phyloP scores from a whole-genome alignment of 2,329 filamentous ascomycete genomes.

The Alternaria angustiovoidea region DNA sequence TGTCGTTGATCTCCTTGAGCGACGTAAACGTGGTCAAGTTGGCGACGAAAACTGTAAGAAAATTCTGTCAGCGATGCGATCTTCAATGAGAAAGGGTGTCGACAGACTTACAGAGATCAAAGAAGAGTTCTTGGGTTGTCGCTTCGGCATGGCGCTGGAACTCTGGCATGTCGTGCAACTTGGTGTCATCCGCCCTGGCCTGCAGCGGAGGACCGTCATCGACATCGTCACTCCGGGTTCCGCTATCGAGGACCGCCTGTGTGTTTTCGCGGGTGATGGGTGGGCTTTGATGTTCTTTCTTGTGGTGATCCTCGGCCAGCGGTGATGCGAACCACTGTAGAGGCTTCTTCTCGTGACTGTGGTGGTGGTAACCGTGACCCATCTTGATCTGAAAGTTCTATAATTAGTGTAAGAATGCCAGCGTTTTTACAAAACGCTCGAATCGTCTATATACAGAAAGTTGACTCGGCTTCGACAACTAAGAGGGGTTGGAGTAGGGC shows the following conservation, averaged over 20 bases:
- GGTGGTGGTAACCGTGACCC: not conserved
- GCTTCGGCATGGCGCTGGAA: slow-evolving; percentile 8
- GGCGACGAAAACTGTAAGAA: slow-evolving; percentile 3
- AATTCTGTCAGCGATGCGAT: not conserved
- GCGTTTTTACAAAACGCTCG: not conserved
- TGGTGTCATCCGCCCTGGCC: not conserved
- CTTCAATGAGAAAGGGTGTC: not conserved
- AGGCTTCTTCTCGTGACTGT: slow-evolving; percentile 2
- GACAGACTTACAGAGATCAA: not conserved
- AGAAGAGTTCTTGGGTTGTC: slow-evolving; percentile 9
- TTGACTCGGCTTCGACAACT: not conserved
- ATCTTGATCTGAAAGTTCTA: not conserved
- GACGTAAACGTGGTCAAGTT: slow-evolving; percentile 70
- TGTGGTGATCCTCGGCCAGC: not conserved
- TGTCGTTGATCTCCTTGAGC: slow-evolving; percentile 63
- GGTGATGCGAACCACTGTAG: slow-evolving; percentile 7
- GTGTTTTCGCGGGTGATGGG: not conserved
- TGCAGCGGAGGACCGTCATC: not conserved
- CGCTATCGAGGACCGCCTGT: not conserved
- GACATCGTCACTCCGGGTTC: not conserved
- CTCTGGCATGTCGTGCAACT: not conserved
- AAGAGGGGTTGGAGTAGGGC: not conserved
- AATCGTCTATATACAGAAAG: not conserved
- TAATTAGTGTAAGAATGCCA: not conserved
- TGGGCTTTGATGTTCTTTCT: not conserved